Percentiles rank a stretch among this genome's conserved stretches.
Conservation (phyloP, 2,329 filamentous ascomycete species). For the Coniella vitis region DNA sequence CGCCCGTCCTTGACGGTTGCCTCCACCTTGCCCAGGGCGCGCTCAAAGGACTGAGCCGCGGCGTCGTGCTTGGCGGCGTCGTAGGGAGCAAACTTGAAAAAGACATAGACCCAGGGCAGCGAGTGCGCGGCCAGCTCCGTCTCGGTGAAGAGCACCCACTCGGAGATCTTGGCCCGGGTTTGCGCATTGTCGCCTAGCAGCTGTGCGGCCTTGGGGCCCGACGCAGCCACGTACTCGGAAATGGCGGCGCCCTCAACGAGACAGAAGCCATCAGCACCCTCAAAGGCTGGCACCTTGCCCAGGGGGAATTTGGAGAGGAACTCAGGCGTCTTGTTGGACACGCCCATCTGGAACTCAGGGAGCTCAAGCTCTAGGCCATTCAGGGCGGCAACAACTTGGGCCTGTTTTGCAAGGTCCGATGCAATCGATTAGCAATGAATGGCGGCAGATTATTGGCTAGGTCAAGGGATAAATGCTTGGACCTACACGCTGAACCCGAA, state of each 20-base stretch:
- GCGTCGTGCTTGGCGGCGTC: constrained; percentile 22
- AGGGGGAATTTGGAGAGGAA: constrained; percentile 45
- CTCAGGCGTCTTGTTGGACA: constrained; percentile 36
- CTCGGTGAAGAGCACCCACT: constrained; percentile 40
- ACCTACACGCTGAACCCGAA: constrained; percentile 30
- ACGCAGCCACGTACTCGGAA: constrained; percentile 37
- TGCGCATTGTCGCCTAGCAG: constrained; percentile 36
- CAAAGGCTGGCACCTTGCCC: constrained; percentile 44
- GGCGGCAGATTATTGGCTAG: background rate
- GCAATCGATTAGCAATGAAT: background rate
- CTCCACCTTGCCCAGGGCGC: constrained; percentile 27
- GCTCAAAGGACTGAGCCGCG: constrained; percentile 18
- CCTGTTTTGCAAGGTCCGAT: constrained; percentile 20
- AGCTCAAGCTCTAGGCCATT: constrained; percentile 32
- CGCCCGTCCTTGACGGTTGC: constrained; percentile 24
- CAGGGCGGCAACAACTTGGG: constrained; percentile 28
- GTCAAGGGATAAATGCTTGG: background rate
- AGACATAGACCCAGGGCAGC: constrained; percentile 20
- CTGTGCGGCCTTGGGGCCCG: constrained; percentile 36
- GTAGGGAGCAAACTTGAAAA: constrained; percentile 24
- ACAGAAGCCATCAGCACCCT: constrained; percentile 38
- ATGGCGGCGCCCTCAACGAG: constrained; percentile 42
- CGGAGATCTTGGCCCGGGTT: constrained; percentile 34
- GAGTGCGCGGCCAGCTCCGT: constrained; percentile 25
- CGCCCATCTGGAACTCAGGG: constrained; percentile 33